Evolutionary conservation across 371 early-diverging fungal species (phyloP), one percentile per base, ranked within the genome.

Genomic region (Ordospora colligata): DNA sequence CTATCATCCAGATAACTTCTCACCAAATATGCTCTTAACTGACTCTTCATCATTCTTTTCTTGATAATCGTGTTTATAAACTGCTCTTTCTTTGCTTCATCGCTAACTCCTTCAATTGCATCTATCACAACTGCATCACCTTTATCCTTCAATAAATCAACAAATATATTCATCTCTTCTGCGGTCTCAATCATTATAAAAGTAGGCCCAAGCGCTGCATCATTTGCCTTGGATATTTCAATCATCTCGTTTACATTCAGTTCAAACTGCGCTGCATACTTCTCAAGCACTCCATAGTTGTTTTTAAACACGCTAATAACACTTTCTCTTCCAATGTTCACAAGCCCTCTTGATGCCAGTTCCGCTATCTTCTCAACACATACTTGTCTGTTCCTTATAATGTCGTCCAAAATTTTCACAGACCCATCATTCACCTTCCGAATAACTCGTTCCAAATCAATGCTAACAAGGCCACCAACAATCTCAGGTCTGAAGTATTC

Each of bases 401-500:
- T 6, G 45, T 71, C 32, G 23, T 46, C 45, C 47, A 71, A 17
- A 17, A 71, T 25, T 9, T 71, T 58, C 19, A 71, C 45, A 44
- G 54, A 44, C 25, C 58, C 72, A 21, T 71, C 72, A 7, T 25
- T 62, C 23, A 71, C 22, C 27, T 45, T 52, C 58, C n/a, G 17
- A 1, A 58, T 2, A 44, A 62, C 27, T 25, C 45, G 40, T 47
- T 43, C 37, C 14, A 71, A 12, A 43, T 71, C 47, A 9, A 71
- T 25, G 0, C 17, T 42, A 14, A 62, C 37, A 54, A 71, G 46
- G 6, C 17, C 6, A 22, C 44, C 19, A 6, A 71, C 22, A 17
- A 71, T 45, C 19, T 71, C 72, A 10, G 58, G 9, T 32, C 63
- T 43, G 10, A 58, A 71, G 51, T 58, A 71, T 45, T 62, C 47